Base-by-base conservation (phyloP, 192 early-diverging fungal species). In the Paraglomus brasilianum region DNA sequence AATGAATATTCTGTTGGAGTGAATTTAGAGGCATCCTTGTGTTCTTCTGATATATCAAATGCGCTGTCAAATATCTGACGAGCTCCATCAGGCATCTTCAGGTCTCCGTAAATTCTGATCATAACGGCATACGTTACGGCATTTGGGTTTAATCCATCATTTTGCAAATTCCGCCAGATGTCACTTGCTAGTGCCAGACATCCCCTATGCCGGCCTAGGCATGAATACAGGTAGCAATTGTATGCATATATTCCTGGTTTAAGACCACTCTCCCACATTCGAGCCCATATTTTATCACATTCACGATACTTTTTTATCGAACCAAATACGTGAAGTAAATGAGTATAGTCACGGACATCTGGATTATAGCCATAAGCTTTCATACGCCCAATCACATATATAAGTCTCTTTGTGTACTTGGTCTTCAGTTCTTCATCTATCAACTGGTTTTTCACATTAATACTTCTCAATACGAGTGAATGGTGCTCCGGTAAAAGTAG, bases 191-290 rank as follows among this genome's bases (percentile, higher is more conserved):
- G 30, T 22, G 7, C 9, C 38, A 36, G 22, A 56, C n/a, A 5
- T 56, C 22, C 22, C 9, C 14, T 56, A 30, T 36, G n/a, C 53
- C 22, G 11, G 24, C 43, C 14, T 21, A 42, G 47, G n/a, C 61
- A 63, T 24, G 61, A 63, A 46, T 42, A 17, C 21, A 63, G 30
- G 17, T 63, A 63, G n/a, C 43, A 63, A 63, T 63, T 63, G 22
- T 40, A 63, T 17, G 22, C 15, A 24, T 63, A 63, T 22, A 36
- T 63, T 4, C 17, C 24, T 24, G 61, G 61, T 46, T 63, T 17
- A 63, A 63, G 9, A 24, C 43, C 43, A 21, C 8, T 30, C 11
- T 24, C 19, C 13, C 6, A 36, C 17, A 39, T 40, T 47, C 47
- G 43, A 7, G n/a, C 21, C 61, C 44, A 63, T 13, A 63, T 24